These are phyloP conservation scores for Fusarium mangiferae DNA, from an alignment of 2,329 filamentous ascomycete genomes.

Conservation along the genomic window DNA sequence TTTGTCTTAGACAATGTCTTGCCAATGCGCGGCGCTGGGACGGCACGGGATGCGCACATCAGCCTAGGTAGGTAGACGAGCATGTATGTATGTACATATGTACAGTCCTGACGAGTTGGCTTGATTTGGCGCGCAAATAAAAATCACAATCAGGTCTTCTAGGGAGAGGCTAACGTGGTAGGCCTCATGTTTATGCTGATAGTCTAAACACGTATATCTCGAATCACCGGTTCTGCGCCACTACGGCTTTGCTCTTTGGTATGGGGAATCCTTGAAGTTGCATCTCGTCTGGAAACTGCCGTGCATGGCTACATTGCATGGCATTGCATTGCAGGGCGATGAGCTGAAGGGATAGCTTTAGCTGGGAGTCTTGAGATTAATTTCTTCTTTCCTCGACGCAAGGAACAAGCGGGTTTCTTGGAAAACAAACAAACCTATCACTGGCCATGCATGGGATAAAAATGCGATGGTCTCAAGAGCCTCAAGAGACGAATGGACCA, in stretches of 20 bases:
- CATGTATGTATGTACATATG: background rate
- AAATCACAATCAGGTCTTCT: background rate
- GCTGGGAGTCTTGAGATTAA: background rate
- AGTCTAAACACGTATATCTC: conserved; percentile 3
- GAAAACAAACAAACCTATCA: background rate
- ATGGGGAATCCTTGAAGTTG: conserved; percentile 16
- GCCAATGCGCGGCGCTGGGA: conserved; percentile 34
- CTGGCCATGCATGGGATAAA: background rate
- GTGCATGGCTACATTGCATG: conserved; percentile 13
- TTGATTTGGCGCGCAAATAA: background rate
- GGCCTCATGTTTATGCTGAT: conserved; percentile 24
- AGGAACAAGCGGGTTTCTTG: background rate
- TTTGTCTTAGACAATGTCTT: conserved; percentile 41
- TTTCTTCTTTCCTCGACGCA: background rate
- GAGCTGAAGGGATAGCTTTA: conserved; percentile 4
- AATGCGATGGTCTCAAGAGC: background rate
- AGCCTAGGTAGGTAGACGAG: background rate
- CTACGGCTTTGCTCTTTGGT: conserved; percentile 3
- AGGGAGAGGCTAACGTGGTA: conserved; percentile 1
- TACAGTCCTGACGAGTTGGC: background rate
- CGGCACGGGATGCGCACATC: conserved; percentile 31
- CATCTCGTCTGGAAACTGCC: conserved; percentile 12
- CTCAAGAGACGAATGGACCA: background rate
- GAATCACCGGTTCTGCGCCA: conserved; percentile 3
- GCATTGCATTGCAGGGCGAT: conserved; percentile 2